Evolutionary conservation across 495 filamentous ascomycete genomes (phyloP), one percentile per base, ranked within the genome.

Genomic region (Penicillium nucicola): DNA sequence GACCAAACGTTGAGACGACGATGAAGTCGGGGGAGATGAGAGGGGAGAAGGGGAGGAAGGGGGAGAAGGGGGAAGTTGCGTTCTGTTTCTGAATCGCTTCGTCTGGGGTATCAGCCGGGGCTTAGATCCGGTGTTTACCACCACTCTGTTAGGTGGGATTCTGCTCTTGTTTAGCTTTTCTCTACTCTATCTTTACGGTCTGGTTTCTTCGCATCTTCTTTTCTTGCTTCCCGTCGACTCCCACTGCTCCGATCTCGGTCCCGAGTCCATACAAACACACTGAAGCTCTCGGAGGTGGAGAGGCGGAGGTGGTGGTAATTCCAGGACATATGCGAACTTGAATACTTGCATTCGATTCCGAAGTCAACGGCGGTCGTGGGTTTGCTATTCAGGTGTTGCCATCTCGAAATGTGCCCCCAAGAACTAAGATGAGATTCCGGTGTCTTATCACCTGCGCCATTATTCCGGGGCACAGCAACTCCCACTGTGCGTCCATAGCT

Each of bases 41-140:
- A 40, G 15, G 25, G 38, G 34, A 19, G 43, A 48, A 48, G 33
- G 53, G 42, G 50, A 48, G 35, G n/a, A n/a, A 42, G 40, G 41
- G 42, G 20, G 25, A 45, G 19, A 22, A 35, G 33, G 25, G 19
- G 33, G 42, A 43, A 43, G 19, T 40, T 40, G 12, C 18, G 9
- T 40, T 1, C 12, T 17, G 8, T 5, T 40, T 18, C 18, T 20
- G 17, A 40, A 17, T 40, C 37, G 19, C 37, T 20, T 20, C 37
- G 33, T 35, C 33, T 28, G 25, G 25, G 25, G 25, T 28, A 28
- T 28, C 25, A 28, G 25, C 25, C 25, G 25, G 43, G 43, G 43
- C 31, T 45, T 45, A 45, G 43, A 35, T 45, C 43, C 43, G 43
- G 25, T 28, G 25, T 28, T 28, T 28, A 28, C 25, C 25, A 28